A percentile compares a stretch with the other conserved stretches of the same genome.
phyloP scores from a whole-genome alignment of 768 basidiomycete genomes.

The Lactarius hengduanensis region DNA sequence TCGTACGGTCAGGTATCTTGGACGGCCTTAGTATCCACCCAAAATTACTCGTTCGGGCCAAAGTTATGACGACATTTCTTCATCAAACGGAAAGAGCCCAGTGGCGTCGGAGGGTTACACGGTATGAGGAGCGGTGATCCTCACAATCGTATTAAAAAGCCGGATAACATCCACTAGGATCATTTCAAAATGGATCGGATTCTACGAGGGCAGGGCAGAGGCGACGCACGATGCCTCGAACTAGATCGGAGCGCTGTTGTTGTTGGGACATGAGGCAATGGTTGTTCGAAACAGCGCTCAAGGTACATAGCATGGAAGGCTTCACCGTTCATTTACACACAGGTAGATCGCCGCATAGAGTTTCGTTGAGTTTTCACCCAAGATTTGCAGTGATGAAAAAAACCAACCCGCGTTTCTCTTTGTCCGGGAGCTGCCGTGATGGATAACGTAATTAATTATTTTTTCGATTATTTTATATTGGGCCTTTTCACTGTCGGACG shows the following conservation, averaged over 20 bases:
- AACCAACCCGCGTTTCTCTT: background rate
- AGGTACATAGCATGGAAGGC: background rate
- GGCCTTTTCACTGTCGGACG: no score
- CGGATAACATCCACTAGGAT: background rate
- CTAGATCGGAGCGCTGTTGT: background rate
- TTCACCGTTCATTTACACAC: background rate
- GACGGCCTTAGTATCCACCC: background rate
- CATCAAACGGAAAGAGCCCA: background rate
- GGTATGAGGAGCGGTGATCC: background rate
- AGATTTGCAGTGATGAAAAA: background rate
- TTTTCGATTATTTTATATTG: background rate
- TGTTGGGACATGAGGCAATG: background rate
- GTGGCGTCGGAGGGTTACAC: background rate
- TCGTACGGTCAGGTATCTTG: background rate
- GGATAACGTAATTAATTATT: background rate
- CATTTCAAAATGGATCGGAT: background rate
- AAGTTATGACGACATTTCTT: background rate
- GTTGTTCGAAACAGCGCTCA: background rate
- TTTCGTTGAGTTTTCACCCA: background rate
- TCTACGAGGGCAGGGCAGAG: background rate
- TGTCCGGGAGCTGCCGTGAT: background rate
- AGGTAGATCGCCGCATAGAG: background rate
- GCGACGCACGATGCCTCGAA: background rate
- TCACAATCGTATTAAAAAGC: background rate
- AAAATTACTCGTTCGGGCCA: background rate